Evolutionary conservation across 2,329 filamentous ascomycete species (phyloP).

Genomic region (Aureobasidium lini): DNA sequence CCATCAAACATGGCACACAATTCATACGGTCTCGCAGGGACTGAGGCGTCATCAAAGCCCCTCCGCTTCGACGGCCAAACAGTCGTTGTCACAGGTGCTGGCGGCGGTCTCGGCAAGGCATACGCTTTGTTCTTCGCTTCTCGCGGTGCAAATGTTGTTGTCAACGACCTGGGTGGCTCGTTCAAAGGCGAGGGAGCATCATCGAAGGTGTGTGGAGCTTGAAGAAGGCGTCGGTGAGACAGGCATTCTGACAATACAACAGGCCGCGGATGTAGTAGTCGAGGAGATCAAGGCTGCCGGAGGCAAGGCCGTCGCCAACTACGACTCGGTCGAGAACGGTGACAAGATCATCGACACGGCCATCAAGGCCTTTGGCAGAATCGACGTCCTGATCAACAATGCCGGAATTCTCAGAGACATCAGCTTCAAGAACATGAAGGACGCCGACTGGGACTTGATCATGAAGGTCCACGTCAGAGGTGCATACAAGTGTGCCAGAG

Average conservation of each 20-base stretch:
- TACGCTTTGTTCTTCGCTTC: slow-evolving; percentile 87
- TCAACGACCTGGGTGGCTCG: slow-evolving; percentile 90
- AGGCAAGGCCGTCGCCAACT: slow-evolving; percentile 95
- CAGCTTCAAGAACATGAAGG: slow-evolving; percentile 98
- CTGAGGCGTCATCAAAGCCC: not conserved
- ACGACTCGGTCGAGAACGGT: slow-evolving; percentile 88
- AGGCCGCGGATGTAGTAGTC: slow-evolving; percentile 79
- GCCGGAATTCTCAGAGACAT: slow-evolving; percentile 91
- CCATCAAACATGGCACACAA: slow-evolving; percentile 17
- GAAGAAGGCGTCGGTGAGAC: not conserved
- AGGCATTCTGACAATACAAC: not conserved
- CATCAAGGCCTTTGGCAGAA: slow-evolving; percentile 71
- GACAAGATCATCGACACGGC: slow-evolving; percentile 90
- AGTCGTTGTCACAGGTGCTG: slow-evolving; percentile 80
- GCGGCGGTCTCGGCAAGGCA: slow-evolving; percentile 72
- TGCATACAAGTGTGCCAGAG: slow-evolving; percentile 89
- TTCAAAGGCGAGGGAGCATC: slow-evolving; percentile 89
- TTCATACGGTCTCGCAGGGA: slow-evolving; percentile 13
- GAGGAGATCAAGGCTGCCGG: slow-evolving; percentile 78
- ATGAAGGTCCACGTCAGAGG: slow-evolving; percentile 88
- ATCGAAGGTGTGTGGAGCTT: slow-evolving; percentile 59
- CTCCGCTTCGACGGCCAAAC: slow-evolving; percentile 83
- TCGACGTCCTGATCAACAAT: slow-evolving; percentile 97
- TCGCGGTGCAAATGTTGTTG: slow-evolving; percentile 86
- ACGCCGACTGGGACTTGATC: slow-evolving; percentile 93